A percentile compares a stretch with the other conserved stretches of the same genome.
These are phyloP conservation scores for Drechslerella coelobrocha DNA, from an alignment of 2,329 filamentous ascomycete species.

Conservation along the genomic window DNA sequence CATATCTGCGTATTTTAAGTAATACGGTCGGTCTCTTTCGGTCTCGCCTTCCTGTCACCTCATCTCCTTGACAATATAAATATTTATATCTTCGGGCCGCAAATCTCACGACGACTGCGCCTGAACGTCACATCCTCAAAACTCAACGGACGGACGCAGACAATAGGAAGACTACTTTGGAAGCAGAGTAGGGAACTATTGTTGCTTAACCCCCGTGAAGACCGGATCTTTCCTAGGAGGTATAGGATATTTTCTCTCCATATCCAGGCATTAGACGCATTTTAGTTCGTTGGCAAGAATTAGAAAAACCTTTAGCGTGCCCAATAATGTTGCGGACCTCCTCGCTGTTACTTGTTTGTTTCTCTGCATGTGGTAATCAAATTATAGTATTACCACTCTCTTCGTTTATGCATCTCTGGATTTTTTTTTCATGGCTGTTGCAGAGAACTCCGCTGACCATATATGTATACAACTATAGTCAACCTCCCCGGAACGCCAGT, in stretches of 20 bases:
- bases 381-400: neutral
- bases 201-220: constrained; percentile 28
- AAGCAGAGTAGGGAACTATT: constrained; percentile 22
- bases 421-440: neutral
- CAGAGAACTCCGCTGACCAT: neutral
- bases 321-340: constrained; percentile 14
- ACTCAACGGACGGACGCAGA: neutral
- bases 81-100: constrained; percentile 16
- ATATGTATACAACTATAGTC: constrained; percentile 7
- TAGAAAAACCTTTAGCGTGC: neutral
- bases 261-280: neutral
- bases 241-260: constrained; percentile 3
- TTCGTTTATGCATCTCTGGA: neutral
- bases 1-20: constrained; percentile 37
- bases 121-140: constrained; percentile 1
- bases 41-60: constrained; percentile 13
- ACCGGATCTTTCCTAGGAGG: constrained; percentile 39
- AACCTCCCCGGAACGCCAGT: constrained; percentile 9
- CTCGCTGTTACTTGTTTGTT: constrained; percentile 22
- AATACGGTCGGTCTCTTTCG: constrained; percentile 22
- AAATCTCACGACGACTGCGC: neutral
- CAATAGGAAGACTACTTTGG: constrained; percentile 27
- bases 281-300: neutral
- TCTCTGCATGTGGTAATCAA: constrained; percentile 8
- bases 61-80: constrained; percentile 30